Evolutionary conservation across 345 rosid species (phyloP).

Genomic region (Trapa bicornis): DNA sequence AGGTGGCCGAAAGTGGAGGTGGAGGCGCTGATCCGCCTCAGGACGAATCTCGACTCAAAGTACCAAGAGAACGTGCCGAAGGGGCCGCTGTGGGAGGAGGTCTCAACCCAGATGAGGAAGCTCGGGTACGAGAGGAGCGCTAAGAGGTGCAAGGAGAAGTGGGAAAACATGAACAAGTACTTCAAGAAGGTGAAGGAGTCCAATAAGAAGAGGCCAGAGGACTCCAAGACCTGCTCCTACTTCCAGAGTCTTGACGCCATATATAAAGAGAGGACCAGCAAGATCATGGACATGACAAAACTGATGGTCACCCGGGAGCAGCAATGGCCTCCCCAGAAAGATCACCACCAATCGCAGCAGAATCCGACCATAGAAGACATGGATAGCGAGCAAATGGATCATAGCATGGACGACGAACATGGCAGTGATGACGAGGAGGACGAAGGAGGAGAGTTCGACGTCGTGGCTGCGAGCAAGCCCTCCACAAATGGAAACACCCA

Average conservation of each 20-base stretch:
- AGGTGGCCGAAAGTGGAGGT: conserved; percentile 86
- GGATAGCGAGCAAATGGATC: conserved; percentile 15
- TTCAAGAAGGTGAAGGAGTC: conserved; percentile 81
- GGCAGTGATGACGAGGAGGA: conserved; percentile 18
- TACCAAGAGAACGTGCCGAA: conserved; percentile 57
- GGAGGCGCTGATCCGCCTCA: conserved; percentile 51
- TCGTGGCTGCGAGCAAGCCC: conserved; percentile 22
- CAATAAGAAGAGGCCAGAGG: conserved; percentile 54
- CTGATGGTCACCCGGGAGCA: conserved; percentile 7
- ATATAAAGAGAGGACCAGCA: conserved; percentile 16
- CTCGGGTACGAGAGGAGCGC: conserved; percentile 66
- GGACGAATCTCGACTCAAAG: conserved; percentile 44
- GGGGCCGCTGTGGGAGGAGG: conserved; percentile 87
- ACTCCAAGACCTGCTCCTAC: conserved; percentile 82
- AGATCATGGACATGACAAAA: conserved; percentile 4
- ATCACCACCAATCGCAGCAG: not conserved
- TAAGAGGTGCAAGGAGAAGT: conserved; percentile 89
- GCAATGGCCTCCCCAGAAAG: conserved; percentile 9
- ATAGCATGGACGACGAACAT: conserved; percentile 12
- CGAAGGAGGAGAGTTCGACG: conserved; percentile 24
- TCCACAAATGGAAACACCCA: conserved; percentile 8
- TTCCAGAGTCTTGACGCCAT: conserved; percentile 42
- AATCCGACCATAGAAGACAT: conserved; percentile 11
- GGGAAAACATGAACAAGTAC: conserved; percentile 96
- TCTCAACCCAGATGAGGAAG: conserved; percentile 54